phyloP scores from a whole-genome alignment of 2,329 filamentous ascomycete genomes.

The Colletotrichum brevisporum region DNA sequence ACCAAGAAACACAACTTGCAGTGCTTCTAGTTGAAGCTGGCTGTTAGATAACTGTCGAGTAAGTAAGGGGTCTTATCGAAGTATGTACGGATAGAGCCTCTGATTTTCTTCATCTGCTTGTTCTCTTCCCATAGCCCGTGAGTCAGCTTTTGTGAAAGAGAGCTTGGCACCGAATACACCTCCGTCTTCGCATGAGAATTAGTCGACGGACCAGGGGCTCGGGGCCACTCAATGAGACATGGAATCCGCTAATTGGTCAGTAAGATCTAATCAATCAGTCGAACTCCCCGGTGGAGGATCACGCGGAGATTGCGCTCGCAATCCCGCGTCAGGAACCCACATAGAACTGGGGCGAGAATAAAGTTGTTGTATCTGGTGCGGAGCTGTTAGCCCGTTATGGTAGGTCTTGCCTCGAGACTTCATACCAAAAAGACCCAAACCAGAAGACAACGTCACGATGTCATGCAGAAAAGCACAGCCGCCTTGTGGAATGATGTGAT shows the following conservation, averaged over 20 bases:
- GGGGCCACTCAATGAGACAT: neutral
- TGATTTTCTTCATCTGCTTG: too few species aligned
- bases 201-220: too few species aligned
- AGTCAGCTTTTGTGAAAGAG: too few species aligned
- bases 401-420: neutral
- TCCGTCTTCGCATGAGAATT: too few species aligned
- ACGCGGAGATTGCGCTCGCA: conserved; percentile 11
- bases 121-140: too few species aligned
- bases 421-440: neutral
- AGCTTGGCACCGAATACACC: too few species aligned
- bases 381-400: conserved; percentile 9
- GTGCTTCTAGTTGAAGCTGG: too few species aligned
- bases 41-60: too few species aligned
- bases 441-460: neutral
- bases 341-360: conserved; percentile 1
- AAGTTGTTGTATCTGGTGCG: conserved; percentile 7
- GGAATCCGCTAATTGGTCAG: neutral
- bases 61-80: too few species aligned
- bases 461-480: neutral
- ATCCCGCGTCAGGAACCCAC: conserved; percentile 4
- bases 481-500: neutral
- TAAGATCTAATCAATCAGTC: conserved; percentile 19
- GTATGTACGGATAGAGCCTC: too few species aligned
- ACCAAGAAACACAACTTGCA: too few species aligned
- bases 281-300: neutral